These are phyloP conservation scores for Arbutus unedo DNA, from an alignment of 148 eudicot species.

Conservation along the genomic window DNA sequence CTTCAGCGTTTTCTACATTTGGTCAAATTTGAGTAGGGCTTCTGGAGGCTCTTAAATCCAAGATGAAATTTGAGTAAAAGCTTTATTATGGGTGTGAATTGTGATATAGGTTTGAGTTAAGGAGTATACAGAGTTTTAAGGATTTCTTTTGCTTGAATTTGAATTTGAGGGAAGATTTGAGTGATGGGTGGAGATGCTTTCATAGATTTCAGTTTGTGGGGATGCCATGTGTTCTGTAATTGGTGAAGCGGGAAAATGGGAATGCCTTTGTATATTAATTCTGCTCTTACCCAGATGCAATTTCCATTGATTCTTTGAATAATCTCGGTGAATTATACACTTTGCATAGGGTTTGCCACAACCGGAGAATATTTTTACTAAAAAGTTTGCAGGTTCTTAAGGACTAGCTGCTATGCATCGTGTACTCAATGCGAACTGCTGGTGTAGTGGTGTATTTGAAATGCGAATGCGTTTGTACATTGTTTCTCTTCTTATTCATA, in stretches of 20 bases:
- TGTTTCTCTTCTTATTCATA: neutral
- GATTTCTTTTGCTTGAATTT: neutral
- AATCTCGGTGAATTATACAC: neutral
- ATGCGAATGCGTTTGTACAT: neutral
- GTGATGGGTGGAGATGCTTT: neutral
- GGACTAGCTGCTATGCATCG: neutral
- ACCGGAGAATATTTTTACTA: neutral
- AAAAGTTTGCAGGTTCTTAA: neutral
- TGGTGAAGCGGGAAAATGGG: neutral
- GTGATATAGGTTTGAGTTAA: neutral
- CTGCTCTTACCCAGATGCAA: neutral
- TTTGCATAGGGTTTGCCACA: neutral
- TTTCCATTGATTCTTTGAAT: neutral
- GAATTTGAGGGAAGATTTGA: neutral
- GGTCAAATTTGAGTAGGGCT: neutral
- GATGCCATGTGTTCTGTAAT: neutral
- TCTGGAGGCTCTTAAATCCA: neutral
- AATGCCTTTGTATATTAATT: neutral
- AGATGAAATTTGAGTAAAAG: neutral
- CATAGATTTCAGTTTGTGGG: neutral
- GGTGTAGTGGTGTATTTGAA: neutral
- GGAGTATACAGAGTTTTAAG: neutral
- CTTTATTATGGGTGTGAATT: no score
- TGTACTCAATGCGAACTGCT: neutral
- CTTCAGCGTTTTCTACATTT: neutral